phyloP scores from a whole-genome alignment of 1,284 basidiomycete species.

The Ceratobasidium theobromae region DNA sequence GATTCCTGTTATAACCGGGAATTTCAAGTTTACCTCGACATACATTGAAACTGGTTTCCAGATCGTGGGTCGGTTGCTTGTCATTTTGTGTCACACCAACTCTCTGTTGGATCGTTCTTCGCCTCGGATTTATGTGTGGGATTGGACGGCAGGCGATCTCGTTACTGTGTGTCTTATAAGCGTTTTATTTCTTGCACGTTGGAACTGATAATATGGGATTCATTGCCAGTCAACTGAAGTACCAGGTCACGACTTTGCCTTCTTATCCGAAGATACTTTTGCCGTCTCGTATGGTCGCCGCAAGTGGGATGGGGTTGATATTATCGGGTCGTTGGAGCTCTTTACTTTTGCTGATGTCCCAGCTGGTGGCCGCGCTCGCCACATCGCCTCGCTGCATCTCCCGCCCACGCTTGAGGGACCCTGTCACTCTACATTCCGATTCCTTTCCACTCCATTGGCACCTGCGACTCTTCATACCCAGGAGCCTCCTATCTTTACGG shows the following conservation, averaged over 20 bases:
- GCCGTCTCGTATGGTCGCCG: neutral
- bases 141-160: conserved; percentile 18
- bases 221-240: neutral
- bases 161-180: neutral
- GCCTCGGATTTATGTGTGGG: conserved; percentile 3
- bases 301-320: neutral
- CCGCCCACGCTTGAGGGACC: neutral
- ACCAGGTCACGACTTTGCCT: conserved; percentile 8
- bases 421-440: neutral
- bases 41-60: neutral
- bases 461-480: neutral
- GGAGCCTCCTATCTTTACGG: neutral
- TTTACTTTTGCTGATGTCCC: neutral
- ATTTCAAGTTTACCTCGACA: neutral
- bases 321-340: conserved; percentile 9
- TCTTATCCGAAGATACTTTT: conserved; percentile 1
- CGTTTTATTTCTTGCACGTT: neutral
- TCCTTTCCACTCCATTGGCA: neutral
- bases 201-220: neutral
- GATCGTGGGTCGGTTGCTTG: conserved; percentile 4
- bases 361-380: neutral
- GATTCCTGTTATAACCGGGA: neutral
- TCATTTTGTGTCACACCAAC: neutral
- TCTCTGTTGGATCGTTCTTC: neutral
- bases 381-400: conserved; percentile 16